Conservation (phyloP, 805 yeast species). For the Sugiyamaella americana region DNA sequence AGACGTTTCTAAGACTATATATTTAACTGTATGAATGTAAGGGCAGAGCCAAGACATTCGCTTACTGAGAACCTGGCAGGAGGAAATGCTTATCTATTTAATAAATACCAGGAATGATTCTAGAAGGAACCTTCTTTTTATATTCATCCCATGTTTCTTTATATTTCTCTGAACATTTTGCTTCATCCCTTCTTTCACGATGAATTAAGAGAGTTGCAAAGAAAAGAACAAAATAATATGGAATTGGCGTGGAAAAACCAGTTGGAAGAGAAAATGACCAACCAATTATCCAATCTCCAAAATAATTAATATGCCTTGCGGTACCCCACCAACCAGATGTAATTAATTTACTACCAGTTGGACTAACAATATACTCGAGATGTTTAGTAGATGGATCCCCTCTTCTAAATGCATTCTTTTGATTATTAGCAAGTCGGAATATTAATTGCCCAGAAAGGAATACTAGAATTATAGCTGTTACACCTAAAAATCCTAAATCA, state of each 20-base stretch:
- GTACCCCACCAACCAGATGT: constrained; percentile 95
- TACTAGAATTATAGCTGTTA: constrained; percentile 39
- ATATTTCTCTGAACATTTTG: constrained; percentile 80
- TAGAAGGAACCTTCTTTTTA: constrained; percentile 74
- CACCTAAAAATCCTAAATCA: constrained; percentile 42
- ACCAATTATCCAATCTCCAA: constrained; percentile 93
- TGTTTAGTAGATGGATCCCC: constrained; percentile 61
- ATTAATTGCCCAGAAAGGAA: constrained; percentile 67
- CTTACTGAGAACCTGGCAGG: no score
- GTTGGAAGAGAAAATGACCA: constrained; percentile 91
- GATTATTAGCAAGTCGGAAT: constrained; percentile 77
- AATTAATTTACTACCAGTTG: constrained; percentile 71
- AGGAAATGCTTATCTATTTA: constrained; percentile 33
- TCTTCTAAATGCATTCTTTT: constrained; percentile 76
- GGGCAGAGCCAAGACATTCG: no score
- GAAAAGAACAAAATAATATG: constrained; percentile 81
- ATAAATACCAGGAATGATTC: constrained; percentile 83
- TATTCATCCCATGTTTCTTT: constrained; percentile 83
- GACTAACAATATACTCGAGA: constrained; percentile 63
- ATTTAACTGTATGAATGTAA: no score
- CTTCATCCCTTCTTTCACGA: constrained; percentile 87
- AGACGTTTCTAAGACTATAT: neutral
- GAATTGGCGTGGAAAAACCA: constrained; percentile 70
- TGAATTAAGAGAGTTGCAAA: constrained; percentile 79
- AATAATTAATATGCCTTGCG: constrained; percentile 89